Base-by-base conservation (phyloP, 2,329 filamentous ascomycete genomes). In the Penicillium sp. region DNA sequence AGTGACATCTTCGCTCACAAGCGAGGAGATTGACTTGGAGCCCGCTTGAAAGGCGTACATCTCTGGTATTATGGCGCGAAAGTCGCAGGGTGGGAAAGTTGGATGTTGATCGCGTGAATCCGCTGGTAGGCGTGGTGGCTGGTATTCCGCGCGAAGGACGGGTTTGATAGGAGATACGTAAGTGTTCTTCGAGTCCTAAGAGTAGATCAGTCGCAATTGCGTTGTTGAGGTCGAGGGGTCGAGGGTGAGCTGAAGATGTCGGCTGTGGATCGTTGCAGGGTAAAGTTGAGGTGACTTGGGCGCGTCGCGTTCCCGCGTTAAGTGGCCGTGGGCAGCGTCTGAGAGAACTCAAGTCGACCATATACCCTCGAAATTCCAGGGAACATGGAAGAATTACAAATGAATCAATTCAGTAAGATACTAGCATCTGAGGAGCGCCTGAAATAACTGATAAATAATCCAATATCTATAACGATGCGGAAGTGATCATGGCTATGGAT, bases 21-120 rank as follows among this genome's bases (percentile, higher is more conserved):
- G 64, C 51, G 59, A 57, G 19, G 65, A 49, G 48, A 55, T 49
- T 64, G 59, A 60, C 70, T 64, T 65, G 68, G 65, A 57, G 69
- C 49, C 57, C 38, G 73, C 59, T 63, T 77, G 70, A 52, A 80
- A 68, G 57, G 73, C 68, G 56, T 77, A 76, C 74, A 78, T 79
- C 55, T 64, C 67, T 54, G 65, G 59, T 63, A 69, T 69, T 61
- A 58, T 62, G 49, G 22, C 30, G 25, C 28, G 38, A 28, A 35
- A 40, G 25, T 55, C 4, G 52, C 37, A 42, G 48, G 22, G 40
- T 54, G 25, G 25, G 16, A 48, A 19, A 14, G 16, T 13, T 35
- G 5, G 25, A n/a, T 28, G 38, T 16, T n/a, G 16, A 16, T 40
- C 7, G 22, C 30, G 22, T 11, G 33, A 52, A 14, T 22, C 14